Evolutionary conservation across 164 flowering plant genomes (phyloP), one percentile per base, ranked within the genome.

Genomic region (Aristolochia californica): DNA sequence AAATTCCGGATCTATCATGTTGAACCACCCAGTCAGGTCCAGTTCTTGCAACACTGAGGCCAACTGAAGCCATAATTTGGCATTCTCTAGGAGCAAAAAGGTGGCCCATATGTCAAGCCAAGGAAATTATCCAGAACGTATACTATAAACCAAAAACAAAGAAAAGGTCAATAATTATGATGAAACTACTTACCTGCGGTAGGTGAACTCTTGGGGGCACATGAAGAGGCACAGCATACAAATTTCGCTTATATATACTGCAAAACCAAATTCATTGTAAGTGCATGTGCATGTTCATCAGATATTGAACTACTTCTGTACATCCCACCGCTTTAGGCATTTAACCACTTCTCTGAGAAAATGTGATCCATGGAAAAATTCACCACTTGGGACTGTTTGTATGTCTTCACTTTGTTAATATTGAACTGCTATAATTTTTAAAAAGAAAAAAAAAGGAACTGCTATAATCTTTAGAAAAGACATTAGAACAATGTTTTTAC

Each of bases 151-250:
- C 18, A 47, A 21, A 10, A 47, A n/a, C 14, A 45, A n/a, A 20
- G 55, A 27, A 51, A 21, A 24, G 55, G 20, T 21, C 55, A 8
- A 21, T 24, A 51, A 23, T 24, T 14, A 34, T 34, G 3, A 11
- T 51, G 26, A 24, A 21, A 14, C 5, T 23, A 43, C 47, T 24
- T 52, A 71, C 75, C 71, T 57, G 68, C 47, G 54, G 52, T 26
- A 12, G 18, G 34, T 34, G 40, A 51, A 13, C 60, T 45, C 59
- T 63, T 2, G 73, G 26, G 62, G 72, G 58, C 45, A 59, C 45
- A 57, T 24, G 54, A 22, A 48, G 25, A 0, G 81, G 77, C 60
- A 80, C 65, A 53, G 87, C 87, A 62, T 51, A 72, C 65, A 82
- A 53, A 1, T 68, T 43, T 58, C 45, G 58, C 26, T 34, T 45